Evolutionary conservation across 2,329 filamentous ascomycete species (phyloP).

Genomic region (Aphanocladium album): DNA sequence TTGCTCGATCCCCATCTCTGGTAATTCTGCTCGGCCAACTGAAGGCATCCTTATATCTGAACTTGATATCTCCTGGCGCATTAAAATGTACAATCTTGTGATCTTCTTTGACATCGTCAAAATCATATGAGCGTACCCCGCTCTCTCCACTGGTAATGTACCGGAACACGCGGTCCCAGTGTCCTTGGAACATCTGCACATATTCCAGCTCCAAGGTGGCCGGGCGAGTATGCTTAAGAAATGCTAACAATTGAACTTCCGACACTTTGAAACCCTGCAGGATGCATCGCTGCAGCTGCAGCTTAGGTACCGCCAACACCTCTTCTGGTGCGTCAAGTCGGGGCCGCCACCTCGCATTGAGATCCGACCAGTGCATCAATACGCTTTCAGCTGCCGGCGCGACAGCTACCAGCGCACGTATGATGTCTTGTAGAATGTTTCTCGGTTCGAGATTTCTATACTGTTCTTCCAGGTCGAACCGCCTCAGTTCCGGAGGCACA

Average conservation of each 20-base stretch:
- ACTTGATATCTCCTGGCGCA: too few species aligned
- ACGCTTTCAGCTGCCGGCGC: background rate
- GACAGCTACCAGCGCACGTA: background rate
- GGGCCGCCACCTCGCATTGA: background rate
- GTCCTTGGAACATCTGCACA: background rate
- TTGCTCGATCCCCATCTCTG: too few species aligned
- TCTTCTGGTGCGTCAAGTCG: background rate
- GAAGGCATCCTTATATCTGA: too few species aligned
- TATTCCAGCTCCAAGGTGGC: background rate
- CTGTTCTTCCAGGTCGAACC: background rate
- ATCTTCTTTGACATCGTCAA: background rate
- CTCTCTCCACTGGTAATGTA: background rate
- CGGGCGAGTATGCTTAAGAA: background rate
- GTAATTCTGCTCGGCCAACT: too few species aligned
- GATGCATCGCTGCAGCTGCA: background rate
- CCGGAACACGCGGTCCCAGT: background rate
- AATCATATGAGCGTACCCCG: background rate
- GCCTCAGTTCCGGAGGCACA: background rate
- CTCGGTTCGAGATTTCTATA: background rate
- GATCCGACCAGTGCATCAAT: background rate
- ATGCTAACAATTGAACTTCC: background rate
- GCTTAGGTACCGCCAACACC: background rate
- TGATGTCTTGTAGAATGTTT: background rate
- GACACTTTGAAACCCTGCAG: background rate
- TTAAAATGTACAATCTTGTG: too few species aligned